Percentiles rank a stretch among this genome's conserved stretches.
Conservation (phyloP, 1,284 basidiomycete genomes). For the Acaromyces ingoldii region DNA sequence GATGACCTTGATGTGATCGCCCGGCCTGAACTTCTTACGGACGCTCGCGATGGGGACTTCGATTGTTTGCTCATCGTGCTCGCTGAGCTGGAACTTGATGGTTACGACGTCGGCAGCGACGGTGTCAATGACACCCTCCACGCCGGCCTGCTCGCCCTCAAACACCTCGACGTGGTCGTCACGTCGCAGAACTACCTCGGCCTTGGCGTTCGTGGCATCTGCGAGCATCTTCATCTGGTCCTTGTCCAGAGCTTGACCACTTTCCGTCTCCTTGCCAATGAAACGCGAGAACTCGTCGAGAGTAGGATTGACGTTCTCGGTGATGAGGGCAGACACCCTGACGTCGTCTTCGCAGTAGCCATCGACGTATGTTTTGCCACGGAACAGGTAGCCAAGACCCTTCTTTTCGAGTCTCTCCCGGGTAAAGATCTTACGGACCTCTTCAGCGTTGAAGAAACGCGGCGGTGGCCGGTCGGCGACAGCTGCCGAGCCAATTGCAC, state of each 20-base stretch:
- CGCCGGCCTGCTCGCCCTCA: slow-evolving; percentile 90
- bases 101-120: slow-evolving; percentile 82
- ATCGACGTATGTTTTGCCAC: slow-evolving; percentile 85
- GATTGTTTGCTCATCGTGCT: slow-evolving; percentile 71
- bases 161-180: slow-evolving; percentile 97
- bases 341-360: slow-evolving; percentile 97
- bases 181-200: slow-evolving; percentile 84
- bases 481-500: slow-evolving; percentile 31
- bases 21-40: slow-evolving; percentile 88
- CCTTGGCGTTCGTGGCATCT: slow-evolving; percentile 77
- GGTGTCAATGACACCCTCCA: slow-evolving; percentile 84
- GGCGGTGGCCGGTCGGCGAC: slow-evolving; percentile 68
- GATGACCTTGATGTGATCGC: slow-evolving; percentile 98
- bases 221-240: slow-evolving; percentile 80
- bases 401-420: slow-evolving; percentile 59
- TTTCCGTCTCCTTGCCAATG: slow-evolving; percentile 55
- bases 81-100: slow-evolving; percentile 68
- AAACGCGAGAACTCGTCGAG: slow-evolving; percentile 94
- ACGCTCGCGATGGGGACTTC: slow-evolving; percentile 85
- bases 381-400: slow-evolving; percentile 58
- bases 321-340: slow-evolving; percentile 70
- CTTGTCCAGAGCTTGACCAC: slow-evolving; percentile 51
- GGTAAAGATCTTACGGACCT: slow-evolving; percentile 76
- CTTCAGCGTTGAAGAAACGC: slow-evolving; percentile 88
- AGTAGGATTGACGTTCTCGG: slow-evolving; percentile 89